phyloP scores from a whole-genome alignment of 2,329 filamentous ascomycete genomes.

The Neophaeococcomyces aloes region DNA sequence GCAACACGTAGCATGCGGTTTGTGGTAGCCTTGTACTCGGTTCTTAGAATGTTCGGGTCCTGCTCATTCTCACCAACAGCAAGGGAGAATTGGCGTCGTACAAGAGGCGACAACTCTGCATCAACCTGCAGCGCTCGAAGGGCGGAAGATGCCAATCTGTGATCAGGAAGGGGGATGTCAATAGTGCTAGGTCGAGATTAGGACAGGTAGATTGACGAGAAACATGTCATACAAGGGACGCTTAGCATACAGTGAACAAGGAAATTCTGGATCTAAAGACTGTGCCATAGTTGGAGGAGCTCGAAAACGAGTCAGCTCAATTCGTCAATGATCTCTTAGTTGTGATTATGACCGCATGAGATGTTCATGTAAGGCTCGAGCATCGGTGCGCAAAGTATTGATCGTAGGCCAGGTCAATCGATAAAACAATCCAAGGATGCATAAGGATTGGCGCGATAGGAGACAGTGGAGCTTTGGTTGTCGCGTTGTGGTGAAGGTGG shows the following conservation, averaged over 20 bases:
- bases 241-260: conserved; percentile 50
- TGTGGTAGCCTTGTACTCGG: conserved; percentile 76
- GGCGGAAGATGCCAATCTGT: conserved; percentile 66
- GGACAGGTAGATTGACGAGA: conserved; percentile 4
- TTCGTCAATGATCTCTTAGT: background rate
- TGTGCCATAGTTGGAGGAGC: conserved; percentile 23
- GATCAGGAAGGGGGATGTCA: conserved; percentile 68
- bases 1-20: conserved; percentile 94
- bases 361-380: conserved; percentile 1
- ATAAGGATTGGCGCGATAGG: background rate
- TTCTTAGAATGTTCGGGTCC: conserved; percentile 49
- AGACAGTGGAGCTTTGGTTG: background rate
- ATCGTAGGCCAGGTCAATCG: conserved; percentile 1
- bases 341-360: background rate
- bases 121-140: conserved; percentile 71
- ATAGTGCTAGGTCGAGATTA: conserved; percentile 47
- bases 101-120: conserved; percentile 75
- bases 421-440: conserved; percentile 2
- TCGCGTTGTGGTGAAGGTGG: background rate
- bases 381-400: background rate
- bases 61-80: conserved; percentile 27
- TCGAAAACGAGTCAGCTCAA: too few species aligned
- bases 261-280: conserved; percentile 38
- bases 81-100: conserved; percentile 60
- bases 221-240: background rate